These are phyloP conservation scores for Alternaria arbusti DNA, from an alignment of 2,329 filamentous ascomycete genomes.

Conservation along the genomic window DNA sequence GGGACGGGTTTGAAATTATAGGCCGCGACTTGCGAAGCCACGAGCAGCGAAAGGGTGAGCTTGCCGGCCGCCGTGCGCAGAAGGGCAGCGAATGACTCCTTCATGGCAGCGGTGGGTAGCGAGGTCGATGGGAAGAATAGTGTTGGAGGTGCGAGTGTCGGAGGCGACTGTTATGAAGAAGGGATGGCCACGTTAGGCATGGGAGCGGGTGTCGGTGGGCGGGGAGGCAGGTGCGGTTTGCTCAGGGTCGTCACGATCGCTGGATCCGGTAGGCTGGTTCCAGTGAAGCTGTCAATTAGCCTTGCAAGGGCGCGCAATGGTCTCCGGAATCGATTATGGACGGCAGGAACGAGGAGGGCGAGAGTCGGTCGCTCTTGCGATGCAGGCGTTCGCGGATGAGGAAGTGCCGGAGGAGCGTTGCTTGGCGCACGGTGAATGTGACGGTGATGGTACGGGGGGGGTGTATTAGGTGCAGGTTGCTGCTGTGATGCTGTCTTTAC, in stretches of 20 bases:
- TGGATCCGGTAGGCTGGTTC: constrained; percentile 5
- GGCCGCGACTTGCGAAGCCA: constrained; percentile 38
- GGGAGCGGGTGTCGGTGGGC: constrained; percentile 8
- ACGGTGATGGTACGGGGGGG: constrained; percentile 2
- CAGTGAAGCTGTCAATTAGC: constrained; percentile 5
- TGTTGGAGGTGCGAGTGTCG: constrained; percentile 14
- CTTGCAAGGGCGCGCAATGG: not conserved
- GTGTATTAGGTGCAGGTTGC: constrained; percentile 22
- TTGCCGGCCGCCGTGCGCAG: constrained; percentile 47
- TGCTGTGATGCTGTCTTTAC: constrained; percentile 9
- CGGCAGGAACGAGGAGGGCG: not conserved
- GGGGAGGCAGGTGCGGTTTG: constrained; percentile 8
- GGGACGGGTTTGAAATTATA: constrained; percentile 67
- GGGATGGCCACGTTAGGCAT: constrained; percentile 26
- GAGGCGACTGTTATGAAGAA: constrained; percentile 13
- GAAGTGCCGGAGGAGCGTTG: constrained; percentile 24
- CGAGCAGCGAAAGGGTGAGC: constrained; percentile 44
- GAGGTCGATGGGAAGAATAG: constrained; percentile 30
- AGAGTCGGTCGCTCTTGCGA: constrained; percentile 17
- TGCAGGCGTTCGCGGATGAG: constrained; percentile 25
- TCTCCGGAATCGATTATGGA: not conserved
- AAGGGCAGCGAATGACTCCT: constrained; percentile 46
- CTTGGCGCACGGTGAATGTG: constrained; percentile 24
- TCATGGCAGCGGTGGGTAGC: constrained; percentile 43
- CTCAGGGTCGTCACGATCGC: constrained; percentile 13